Evolutionary conservation across 495 filamentous ascomycete species (phyloP), one percentile per base, ranked within the genome.

Genomic region (Penicillium verhagenii): DNA sequence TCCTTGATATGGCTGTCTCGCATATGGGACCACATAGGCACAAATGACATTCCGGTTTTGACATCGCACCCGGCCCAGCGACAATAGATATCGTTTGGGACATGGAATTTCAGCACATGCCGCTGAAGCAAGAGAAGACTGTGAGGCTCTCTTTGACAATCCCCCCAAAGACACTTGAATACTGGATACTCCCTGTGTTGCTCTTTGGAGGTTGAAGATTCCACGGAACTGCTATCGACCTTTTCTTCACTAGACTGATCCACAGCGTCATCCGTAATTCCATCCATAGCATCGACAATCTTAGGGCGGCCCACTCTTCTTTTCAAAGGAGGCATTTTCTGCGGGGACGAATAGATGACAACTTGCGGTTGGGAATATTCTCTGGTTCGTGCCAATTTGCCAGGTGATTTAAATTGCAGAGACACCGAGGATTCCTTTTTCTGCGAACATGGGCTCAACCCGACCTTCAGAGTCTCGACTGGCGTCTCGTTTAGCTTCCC

Each of bases 101-200:
- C 61, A 37, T 78, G 89, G 5, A 84, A 70, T 50, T 85, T 79
- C 26, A 75, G 59, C 19, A 92, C 62, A 64, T 95, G 90, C 49
- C 79, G 81, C 50, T 83, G 81, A 19, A 94, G 74, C 1, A 84
- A 84, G 2, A 85, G 80, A 28, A 91, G 64, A 62, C 92, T 92
- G 57, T 93, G 89, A 3, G 94, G 73, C 63, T 91, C 80, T 0
- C 85, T 82, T 5, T 76, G 74, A 61, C 90, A 95, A 7, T 71
- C 66, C 33, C 77, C 63, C 89, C 88, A 91, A 29, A 71, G 59
- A 64, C 89, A 92, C 33, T 75, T 68, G 66, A 75, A 87, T 11
- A 83, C 69, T 35, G 66, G 66, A 54, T 78, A 80, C 2, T 65
- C 37, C 4, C 50, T 33, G 18, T 50, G 33, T 31, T 52, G 51